A percentile compares a stretch with the other conserved stretches of the same genome.
phyloP scores from a whole-genome alignment of 495 filamentous ascomycete species.

The Parathielavia hyrcaniae region DNA sequence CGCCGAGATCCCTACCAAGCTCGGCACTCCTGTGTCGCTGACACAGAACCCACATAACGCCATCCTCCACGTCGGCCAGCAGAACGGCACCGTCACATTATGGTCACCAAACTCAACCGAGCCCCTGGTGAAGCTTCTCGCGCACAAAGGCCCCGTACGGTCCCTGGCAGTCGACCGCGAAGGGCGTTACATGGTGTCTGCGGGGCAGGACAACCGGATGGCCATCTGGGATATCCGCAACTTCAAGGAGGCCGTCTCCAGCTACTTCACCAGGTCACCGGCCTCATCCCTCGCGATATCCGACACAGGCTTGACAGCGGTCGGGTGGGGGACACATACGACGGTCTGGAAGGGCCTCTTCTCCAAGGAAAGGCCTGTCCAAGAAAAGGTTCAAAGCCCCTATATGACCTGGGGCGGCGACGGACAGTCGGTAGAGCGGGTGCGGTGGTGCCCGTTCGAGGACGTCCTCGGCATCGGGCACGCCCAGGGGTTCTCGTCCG shows the following conservation, averaged over 20 bases:
- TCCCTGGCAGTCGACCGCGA: constrained; percentile 78
- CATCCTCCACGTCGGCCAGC: constrained; percentile 82
- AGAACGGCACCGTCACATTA: constrained; percentile 86
- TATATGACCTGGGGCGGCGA: constrained; percentile 94
- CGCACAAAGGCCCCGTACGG: constrained; percentile 90
- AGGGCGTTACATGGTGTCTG: constrained; percentile 92
- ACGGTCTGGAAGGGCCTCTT: constrained; percentile 88
- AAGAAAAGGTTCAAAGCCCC: constrained; percentile 75
- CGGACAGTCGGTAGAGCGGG: constrained; percentile 69
- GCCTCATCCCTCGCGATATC: constrained; percentile 81
- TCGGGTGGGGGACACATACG: constrained; percentile 86
- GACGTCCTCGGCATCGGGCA: constrained; percentile 84
- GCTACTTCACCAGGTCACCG: constrained; percentile 79
- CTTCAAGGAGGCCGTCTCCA: constrained; percentile 78
- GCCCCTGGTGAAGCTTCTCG: constrained; percentile 85
- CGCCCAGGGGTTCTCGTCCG: constrained; percentile 75
- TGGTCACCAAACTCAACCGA: constrained; percentile 92
- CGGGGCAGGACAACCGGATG: constrained; percentile 88
- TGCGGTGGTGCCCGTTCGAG: constrained; percentile 91
- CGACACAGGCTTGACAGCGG: constrained; percentile 77
- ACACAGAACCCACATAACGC: constrained; percentile 87
- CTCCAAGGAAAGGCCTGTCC: constrained; percentile 55
- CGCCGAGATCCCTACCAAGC: constrained; percentile 71
- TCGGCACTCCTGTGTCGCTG: constrained; percentile 77
- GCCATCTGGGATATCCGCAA: constrained; percentile 93